Conservation (phyloP, 306 rosid species). For the Casuarina cunninghamiana region DNA sequence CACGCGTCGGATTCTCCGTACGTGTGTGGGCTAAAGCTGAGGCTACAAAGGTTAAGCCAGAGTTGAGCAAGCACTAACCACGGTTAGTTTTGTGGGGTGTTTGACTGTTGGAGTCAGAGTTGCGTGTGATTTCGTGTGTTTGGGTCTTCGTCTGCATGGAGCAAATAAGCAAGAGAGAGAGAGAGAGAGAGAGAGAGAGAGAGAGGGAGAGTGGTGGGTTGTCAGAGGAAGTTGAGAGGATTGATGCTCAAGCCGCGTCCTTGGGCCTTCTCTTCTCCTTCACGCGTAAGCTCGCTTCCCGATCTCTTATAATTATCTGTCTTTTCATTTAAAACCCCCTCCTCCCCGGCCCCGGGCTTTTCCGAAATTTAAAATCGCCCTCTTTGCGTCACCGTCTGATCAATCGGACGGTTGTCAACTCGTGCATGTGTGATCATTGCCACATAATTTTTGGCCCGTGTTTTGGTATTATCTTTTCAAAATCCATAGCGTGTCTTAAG, state of each 20-base stretch:
- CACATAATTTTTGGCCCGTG: neutral
- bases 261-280: constrained; percentile 1
- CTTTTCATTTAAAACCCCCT: neutral
- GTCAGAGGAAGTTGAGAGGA: neutral
- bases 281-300: constrained; percentile 26
- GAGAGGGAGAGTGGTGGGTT: too few species aligned
- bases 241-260: constrained; percentile 30
- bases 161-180: too few species aligned
- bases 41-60: neutral
- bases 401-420: neutral
- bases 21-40: constrained; percentile 17
- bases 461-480: too few species aligned
- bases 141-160: neutral
- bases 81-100: neutral
- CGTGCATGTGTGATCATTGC: neutral
- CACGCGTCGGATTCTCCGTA: constrained; percentile 73
- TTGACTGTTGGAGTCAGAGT: neutral
- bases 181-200: too few species aligned
- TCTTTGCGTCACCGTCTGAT: neutral
- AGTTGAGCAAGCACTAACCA: neutral
- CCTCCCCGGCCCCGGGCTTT: neutral
- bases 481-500: too few species aligned
- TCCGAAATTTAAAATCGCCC: neutral
- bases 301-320: neutral
- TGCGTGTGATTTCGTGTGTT: too few species aligned